Evolutionary conservation across 768 basidiomycete genomes (phyloP), one percentile per base, ranked within the genome.

Genomic region (Tulasnella sp.): DNA sequence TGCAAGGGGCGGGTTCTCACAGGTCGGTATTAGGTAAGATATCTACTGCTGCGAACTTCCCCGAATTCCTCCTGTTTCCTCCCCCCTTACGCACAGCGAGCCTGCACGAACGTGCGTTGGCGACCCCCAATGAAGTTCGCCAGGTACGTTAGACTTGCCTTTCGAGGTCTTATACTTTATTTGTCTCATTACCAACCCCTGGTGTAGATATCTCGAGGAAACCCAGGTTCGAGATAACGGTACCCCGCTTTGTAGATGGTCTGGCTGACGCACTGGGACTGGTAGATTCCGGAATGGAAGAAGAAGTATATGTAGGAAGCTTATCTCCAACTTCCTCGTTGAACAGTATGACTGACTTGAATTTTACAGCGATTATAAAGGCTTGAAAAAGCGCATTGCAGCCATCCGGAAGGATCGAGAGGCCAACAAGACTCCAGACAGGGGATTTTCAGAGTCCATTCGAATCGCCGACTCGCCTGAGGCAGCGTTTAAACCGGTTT

Each of bases 241-340:
- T 15, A 67, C 13, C 44, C 61, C 32, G 29, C 61, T 5, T 7
- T 13, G 29, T 5, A 15, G 29, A 67, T 35, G 15, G 35, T 5
- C 61, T 13, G 9, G 23, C 32, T 26, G 16, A 26, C 61, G 11
- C 2, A 26, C 26, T 67, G 16, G 26, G 3, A 37, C 37, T 32
- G 3, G 9, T 70, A 93, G 93, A 90, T 88, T 40, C 89, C 91
- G 1, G 93, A 93, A 84, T 94, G 91, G 91, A 89, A 90, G 80
- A 88, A 86, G 80, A 90, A 89, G 2, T 91, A 92, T 82, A 91
- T 91, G 91, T 89, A 78, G 48, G 86, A 83, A n/a, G 32, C 35
- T 35, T 35, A 55, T 26, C 29, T 35, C 40, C 16, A 35, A 13
- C n/a, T 48, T 48, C 13, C 39, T 29, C 20, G 78, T 23, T 16